Percentiles rank a stretch among this genome's conserved stretches.
Conservation (phyloP, 2,329 filamentous ascomycete genomes). For the Pezicula rhizophila region DNA sequence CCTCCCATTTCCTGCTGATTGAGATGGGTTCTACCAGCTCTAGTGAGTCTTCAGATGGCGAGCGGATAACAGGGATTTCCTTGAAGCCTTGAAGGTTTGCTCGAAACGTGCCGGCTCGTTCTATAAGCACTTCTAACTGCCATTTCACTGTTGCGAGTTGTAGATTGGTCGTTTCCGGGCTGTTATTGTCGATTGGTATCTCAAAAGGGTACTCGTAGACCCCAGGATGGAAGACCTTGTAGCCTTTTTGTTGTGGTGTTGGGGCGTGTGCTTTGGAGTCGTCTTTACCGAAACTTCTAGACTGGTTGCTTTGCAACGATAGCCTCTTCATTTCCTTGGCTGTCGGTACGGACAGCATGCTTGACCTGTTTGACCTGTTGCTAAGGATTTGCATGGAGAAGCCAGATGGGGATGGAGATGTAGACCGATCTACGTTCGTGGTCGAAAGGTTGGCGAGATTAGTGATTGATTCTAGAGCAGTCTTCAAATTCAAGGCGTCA, state of each 20-base stretch:
- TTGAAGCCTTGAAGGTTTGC: constrained; percentile 61
- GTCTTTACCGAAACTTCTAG: constrained; percentile 61
- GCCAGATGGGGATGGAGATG: constrained; percentile 4
- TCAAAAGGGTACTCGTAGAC: constrained; percentile 59
- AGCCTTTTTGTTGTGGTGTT: constrained; percentile 57
- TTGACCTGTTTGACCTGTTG: constrained; percentile 19
- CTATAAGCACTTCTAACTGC: constrained; percentile 61
- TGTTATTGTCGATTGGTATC: constrained; percentile 70
- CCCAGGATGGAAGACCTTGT: constrained; percentile 55
- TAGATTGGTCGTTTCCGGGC: constrained; percentile 66
- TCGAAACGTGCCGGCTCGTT: constrained; percentile 65
- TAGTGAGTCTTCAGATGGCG: constrained; percentile 62
- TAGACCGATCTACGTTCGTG: constrained; percentile 4
- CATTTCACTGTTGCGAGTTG: constrained; percentile 67
- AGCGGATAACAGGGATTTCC: constrained; percentile 62
- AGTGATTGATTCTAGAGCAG: constrained; percentile 21
- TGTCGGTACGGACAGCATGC: constrained; percentile 9
- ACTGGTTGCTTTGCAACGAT: constrained; percentile 59
- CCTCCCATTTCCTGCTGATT: constrained; percentile 70
- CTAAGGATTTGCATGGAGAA: constrained; percentile 20
- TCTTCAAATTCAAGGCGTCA: constrained; percentile 8
- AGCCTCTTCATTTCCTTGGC: constrained; percentile 44
- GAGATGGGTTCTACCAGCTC: constrained; percentile 71
- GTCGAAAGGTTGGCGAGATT: constrained; percentile 18
- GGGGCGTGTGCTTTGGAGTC: constrained; percentile 46